Evolutionary conservation across 208 protist genomes (phyloP), one percentile per base, ranked within the genome.

Genomic region (Tritrichomonas musculus): DNA sequence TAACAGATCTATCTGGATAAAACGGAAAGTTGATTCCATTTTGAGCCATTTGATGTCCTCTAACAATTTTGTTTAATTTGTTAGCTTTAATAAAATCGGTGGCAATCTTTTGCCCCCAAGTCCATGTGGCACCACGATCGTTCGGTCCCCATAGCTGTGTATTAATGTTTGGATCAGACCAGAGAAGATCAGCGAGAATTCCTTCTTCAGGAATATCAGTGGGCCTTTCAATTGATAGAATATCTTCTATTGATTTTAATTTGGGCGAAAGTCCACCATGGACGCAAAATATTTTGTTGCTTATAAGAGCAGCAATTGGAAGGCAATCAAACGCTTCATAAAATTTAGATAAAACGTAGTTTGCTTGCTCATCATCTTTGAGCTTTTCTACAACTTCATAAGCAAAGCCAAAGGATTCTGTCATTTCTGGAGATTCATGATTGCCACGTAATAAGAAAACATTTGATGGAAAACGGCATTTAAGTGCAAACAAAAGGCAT

Each of bases 21-120:
- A 88, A 88, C 30, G 77, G 77, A 39, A 88, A 88, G 53, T 88
- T 20, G 97, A 97, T 97, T 39, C 97, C 97, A 93, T 98, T 97
- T 92, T 95, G 94, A 27, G 98, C 97, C 14, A 98, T 95, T 95
- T 98, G 97, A 94, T 98, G 97, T 27, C 97, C 97, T 17, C 97
- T 95, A 95, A 95, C 97, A 64, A 98, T 96, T 17, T 97, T 94
- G 11, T 97, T 94, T 0, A 98, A 60, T 66, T 94, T 93, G 82
- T 98, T 98, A 33, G 95, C 95, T 77, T 97, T 95, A 50, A 99
- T 94, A 94, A 99, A 99, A 30, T 93, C 82, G 93, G 96, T 97
- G 11, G 96, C 96, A 13, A 98, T 97, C 57, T 93, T 93, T 94
- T 97, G 95, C 66, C 95, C 97, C 94, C 97, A 98, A 14, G 97